phyloP scores from a whole-genome alignment of 805 yeast species.

The Spathaspora hagerdaliae region DNA sequence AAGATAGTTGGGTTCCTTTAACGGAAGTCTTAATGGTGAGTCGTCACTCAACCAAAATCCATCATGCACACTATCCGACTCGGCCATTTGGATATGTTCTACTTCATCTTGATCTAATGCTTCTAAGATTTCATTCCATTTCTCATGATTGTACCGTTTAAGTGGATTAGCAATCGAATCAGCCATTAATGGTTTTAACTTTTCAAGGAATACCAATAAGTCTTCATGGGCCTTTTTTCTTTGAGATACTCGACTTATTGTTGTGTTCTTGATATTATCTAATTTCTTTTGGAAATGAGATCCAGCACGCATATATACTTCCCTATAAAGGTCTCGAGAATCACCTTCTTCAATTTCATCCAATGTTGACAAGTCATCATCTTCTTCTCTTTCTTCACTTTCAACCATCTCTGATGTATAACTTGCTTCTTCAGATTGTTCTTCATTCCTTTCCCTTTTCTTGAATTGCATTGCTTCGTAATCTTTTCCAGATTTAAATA shows the following conservation, averaged over 20 bases:
- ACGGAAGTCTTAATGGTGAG: slow-evolving; percentile 68
- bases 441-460: slow-evolving; percentile 2
- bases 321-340: background rate
- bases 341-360: background rate
- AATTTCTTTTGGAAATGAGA: background rate
- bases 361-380: slow-evolving; percentile 3
- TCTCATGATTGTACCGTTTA: slow-evolving; percentile 44
- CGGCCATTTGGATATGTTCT: background rate
- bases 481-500: slow-evolving; percentile 4
- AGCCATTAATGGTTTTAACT: slow-evolving; percentile 23
- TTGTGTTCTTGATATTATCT: background rate
- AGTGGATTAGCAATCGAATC: slow-evolving; percentile 38
- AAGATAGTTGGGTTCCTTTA: slow-evolving; percentile 65
- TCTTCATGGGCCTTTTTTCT: slow-evolving; percentile 10
- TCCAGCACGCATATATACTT: background rate
- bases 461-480: slow-evolving; percentile 1
- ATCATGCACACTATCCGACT: background rate
- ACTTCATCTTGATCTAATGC: background rate
- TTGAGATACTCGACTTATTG: background rate
- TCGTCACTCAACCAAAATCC: slow-evolving; percentile 60
- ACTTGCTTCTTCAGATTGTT: slow-evolving; percentile 1
- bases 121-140: slow-evolving; percentile 45
- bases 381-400: slow-evolving; percentile 11
- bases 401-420: background rate
- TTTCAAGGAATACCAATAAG: slow-evolving; percentile 25